phyloP scores from a whole-genome alignment of 2,329 filamentous ascomycete genomes.

The Botrytis paeoniae region DNA sequence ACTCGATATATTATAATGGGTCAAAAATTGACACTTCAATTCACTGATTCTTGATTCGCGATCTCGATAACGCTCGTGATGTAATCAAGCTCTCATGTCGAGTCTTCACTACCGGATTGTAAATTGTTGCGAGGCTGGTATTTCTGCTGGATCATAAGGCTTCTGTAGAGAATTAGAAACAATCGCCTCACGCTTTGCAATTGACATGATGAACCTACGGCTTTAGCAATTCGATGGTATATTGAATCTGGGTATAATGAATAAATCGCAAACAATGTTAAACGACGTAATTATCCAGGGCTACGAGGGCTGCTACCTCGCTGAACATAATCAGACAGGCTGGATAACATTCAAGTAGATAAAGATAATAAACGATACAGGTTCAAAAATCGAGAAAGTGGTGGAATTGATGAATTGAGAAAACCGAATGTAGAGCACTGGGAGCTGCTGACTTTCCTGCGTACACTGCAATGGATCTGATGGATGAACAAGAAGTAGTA shows the following conservation, averaged over 20 bases:
- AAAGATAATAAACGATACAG: constrained; percentile 3
- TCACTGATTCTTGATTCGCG: constrained; percentile 13
- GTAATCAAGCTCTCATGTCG: constrained; percentile 31
- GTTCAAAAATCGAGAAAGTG: background rate
- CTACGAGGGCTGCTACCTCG: constrained; percentile 7
- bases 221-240: constrained; percentile 13
- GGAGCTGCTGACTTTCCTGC: background rate
- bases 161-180: constrained; percentile 21
- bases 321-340: constrained; percentile 20
- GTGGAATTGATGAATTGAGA: background rate
- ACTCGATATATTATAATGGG: constrained; percentile 14
- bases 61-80: constrained; percentile 23
- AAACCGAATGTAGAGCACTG: background rate
- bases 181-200: constrained; percentile 7
- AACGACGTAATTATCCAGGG: constrained; percentile 16
- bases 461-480: background rate
- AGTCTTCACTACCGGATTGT: constrained; percentile 23
- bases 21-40: constrained; percentile 2
- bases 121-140: constrained; percentile 20
- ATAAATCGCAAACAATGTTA: background rate
- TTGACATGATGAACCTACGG: constrained; percentile 14
- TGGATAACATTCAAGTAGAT: constrained; percentile 11
- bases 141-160: constrained; percentile 26
- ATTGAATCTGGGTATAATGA: background rate
- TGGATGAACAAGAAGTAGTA: background rate